phyloP scores from a whole-genome alignment of 371 early-diverging fungal genomes.

The Gilbertella persicaria region DNA sequence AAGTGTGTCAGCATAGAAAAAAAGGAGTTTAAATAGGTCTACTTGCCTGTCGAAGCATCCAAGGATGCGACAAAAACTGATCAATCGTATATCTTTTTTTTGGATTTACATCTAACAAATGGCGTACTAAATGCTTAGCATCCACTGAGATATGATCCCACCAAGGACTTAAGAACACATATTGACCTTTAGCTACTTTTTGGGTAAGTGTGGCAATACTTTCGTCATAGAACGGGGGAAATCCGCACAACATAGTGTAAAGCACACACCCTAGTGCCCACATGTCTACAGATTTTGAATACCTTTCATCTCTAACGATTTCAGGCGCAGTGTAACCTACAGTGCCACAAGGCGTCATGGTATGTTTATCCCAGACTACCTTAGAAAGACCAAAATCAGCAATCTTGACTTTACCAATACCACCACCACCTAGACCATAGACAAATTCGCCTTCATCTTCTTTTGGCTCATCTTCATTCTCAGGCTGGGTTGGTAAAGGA shows the following conservation, averaged over 20 bases:
- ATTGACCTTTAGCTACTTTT: constrained; percentile 78
- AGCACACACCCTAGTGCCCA: constrained; percentile 95
- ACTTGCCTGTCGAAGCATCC: constrained; percentile 27
- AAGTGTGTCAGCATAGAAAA: constrained; percentile 1
- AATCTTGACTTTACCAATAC: constrained; percentile 82
- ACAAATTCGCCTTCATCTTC: constrained; percentile 76
- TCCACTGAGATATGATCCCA: constrained; percentile 82
- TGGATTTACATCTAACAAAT: constrained; percentile 84
- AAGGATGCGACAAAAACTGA: constrained; percentile 56
- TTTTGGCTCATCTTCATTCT: constrained; percentile 57
- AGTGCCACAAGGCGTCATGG: constrained; percentile 91
- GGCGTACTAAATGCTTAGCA: constrained; percentile 80
- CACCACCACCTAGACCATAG: constrained; percentile 74
- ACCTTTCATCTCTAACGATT: constrained; percentile 79
- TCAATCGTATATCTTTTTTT: constrained; percentile 80
- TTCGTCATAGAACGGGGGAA: constrained; percentile 90
- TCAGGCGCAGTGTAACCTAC: constrained; percentile 93
- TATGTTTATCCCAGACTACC: constrained; percentile 78
- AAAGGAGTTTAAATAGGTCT: background rate
- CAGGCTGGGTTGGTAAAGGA: no score
- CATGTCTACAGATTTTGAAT: constrained; percentile 88
- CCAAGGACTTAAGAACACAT: constrained; percentile 81
- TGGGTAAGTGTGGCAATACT: constrained; percentile 73
- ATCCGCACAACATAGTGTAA: constrained; percentile 87
- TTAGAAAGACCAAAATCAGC: constrained; percentile 89